Conservation (phyloP, 345 rosid species). For the Dipteronia sinensis region DNA sequence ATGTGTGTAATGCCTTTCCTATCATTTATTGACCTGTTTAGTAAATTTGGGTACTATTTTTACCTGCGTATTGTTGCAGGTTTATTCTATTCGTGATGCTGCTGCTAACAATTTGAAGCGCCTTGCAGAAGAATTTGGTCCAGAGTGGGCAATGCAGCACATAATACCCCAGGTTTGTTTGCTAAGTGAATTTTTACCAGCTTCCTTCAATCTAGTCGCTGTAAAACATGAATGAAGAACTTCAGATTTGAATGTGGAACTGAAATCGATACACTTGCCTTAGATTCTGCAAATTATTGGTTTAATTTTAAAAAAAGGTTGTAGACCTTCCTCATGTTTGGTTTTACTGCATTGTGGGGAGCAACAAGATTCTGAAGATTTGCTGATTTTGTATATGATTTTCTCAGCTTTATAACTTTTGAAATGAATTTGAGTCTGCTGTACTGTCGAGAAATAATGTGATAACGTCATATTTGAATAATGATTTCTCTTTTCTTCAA, state of each 20-base stretch:
- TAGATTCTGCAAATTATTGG: neutral
- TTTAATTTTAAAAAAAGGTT: neutral
- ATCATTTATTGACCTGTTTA: neutral
- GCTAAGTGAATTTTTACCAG: neutral
- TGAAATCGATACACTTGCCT: neutral
- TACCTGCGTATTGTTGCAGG: conserved; percentile 36
- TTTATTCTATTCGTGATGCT: conserved; percentile 83
- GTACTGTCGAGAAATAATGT: neutral
- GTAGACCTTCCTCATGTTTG: neutral
- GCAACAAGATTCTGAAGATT: neutral
- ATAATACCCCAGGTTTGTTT: conserved; percentile 76
- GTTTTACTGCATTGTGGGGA: neutral
- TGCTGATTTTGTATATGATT: neutral
- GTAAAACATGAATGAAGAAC: neutral
- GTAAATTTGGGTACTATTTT: neutral
- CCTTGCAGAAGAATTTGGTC: conserved; percentile 87
- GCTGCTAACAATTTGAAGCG: conserved; percentile 87
- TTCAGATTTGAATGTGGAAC: neutral
- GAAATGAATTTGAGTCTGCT: neutral
- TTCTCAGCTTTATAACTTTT: neutral
- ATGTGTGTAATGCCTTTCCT: neutral
- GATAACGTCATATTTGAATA: neutral
- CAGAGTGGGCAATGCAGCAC: conserved; percentile 92
- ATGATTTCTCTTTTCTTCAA: neutral
- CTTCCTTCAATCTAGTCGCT: neutral